Percentiles rank a stretch among this genome's conserved stretches.
phyloP scores from a whole-genome alignment of 2,329 filamentous ascomycete genomes.

The Claviceps sp. region DNA sequence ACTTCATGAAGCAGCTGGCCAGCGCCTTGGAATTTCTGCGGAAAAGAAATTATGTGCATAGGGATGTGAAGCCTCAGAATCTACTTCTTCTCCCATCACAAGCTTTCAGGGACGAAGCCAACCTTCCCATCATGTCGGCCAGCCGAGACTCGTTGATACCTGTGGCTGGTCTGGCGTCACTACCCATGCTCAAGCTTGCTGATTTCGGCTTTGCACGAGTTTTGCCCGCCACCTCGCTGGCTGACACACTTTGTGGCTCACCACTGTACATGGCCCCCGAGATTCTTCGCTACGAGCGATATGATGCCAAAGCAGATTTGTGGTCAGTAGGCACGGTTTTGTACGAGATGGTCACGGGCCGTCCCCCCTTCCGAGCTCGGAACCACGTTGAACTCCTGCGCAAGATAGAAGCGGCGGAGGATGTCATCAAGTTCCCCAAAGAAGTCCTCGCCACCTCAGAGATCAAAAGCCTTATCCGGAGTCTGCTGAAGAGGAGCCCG shows the following conservation, averaged over 20 bases:
- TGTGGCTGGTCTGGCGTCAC: slow-evolving; percentile 62
- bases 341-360: slow-evolving; percentile 88
- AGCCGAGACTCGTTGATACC: slow-evolving; percentile 73
- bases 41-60: slow-evolving; percentile 77
- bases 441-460: slow-evolving; percentile 58
- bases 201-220: slow-evolving; percentile 98
- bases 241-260: slow-evolving; percentile 91
- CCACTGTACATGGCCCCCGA: slow-evolving; percentile 98
- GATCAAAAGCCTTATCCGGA: slow-evolving; percentile 69
- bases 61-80: slow-evolving; percentile 96
- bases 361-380: slow-evolving; percentile 77
- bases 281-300: slow-evolving; percentile 92
- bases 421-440: slow-evolving; percentile 69
- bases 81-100: slow-evolving; percentile 75
- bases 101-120: slow-evolving; percentile 46
- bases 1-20: slow-evolving; percentile 89
- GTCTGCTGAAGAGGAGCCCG: slow-evolving; percentile 72
- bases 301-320: slow-evolving; percentile 90
- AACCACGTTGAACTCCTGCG: slow-evolving; percentile 91
- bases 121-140: slow-evolving; percentile 53
- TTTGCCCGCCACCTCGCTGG: slow-evolving; percentile 77
- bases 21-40: slow-evolving; percentile 86
- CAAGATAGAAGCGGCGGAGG: slow-evolving; percentile 81
- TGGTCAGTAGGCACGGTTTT: slow-evolving; percentile 96
- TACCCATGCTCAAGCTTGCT: slow-evolving; percentile 94